Evolutionary conservation across 306 rosid genomes (phyloP).

Genomic region (Medicago ruthenica): DNA sequence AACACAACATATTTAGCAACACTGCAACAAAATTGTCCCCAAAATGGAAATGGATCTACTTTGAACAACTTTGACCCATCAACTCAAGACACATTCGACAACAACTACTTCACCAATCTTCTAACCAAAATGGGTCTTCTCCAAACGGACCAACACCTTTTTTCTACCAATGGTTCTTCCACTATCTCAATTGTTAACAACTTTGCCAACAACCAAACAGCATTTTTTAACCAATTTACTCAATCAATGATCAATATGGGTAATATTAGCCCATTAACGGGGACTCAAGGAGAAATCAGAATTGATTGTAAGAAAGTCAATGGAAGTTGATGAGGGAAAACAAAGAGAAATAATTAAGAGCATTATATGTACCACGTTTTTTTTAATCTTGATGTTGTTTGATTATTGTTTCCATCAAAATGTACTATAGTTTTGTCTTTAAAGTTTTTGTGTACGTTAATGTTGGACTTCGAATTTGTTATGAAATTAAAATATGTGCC

Average conservation of each 20-base stretch:
- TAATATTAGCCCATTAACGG: conserved; percentile 62
- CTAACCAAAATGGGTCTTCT: conserved; percentile 56
- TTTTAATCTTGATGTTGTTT: background rate
- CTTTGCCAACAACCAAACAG: conserved; percentile 57
- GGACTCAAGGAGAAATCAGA: conserved; percentile 66
- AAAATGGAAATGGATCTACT: conserved; percentile 50
- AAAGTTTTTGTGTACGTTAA: background rate
- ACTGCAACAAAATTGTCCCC: conserved; percentile 67
- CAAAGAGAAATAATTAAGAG: background rate
- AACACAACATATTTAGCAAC: conserved; percentile 57
- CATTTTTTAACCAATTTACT: conserved; percentile 64
- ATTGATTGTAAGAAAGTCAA: conserved; percentile 65
- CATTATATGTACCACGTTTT: background rate
- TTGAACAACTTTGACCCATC: conserved; percentile 59
- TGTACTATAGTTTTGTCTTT: background rate
- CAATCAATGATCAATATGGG: conserved; percentile 82
- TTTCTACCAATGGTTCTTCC: conserved; percentile 54
- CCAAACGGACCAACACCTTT: conserved; percentile 64
- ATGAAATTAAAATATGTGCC: background rate
- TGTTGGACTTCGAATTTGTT: background rate
- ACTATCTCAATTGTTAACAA: conserved; percentile 60
- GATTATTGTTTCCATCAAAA: background rate
- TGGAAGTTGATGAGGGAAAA: conserved; percentile 49
- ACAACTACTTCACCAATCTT: conserved; percentile 61
- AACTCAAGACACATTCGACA: conserved; percentile 57